phyloP scores from a whole-genome alignment of 1,284 basidiomycete genomes.

The Irpex sp. region DNA sequence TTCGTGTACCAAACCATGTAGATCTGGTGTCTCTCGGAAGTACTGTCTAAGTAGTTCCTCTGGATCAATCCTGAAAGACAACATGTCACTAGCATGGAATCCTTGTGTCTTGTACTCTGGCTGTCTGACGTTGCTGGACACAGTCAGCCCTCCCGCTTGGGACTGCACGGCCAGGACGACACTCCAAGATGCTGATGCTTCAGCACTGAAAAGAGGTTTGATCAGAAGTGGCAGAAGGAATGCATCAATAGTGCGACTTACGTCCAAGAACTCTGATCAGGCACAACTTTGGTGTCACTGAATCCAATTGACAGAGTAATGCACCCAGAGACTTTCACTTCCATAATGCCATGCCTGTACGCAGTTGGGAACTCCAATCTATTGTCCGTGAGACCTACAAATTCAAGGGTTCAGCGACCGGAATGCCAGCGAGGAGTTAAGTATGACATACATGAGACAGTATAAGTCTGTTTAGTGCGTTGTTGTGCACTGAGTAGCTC shows the following conservation, averaged over 20 bases:
- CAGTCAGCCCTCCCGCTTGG: not conserved
- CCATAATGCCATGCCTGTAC: slow-evolving; percentile 15
- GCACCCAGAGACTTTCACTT: slow-evolving; percentile 20
- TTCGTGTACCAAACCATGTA: slow-evolving; percentile 21
- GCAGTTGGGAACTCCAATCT: slow-evolving; percentile 18
- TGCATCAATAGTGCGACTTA: not conserved
- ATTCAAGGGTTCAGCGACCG: not conserved
- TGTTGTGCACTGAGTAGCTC: slow-evolving; percentile 1
- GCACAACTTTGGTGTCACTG: not conserved
- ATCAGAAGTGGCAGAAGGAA: not conserved
- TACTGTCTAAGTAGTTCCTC: slow-evolving; percentile 17
- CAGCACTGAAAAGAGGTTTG: not conserved
- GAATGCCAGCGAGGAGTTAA: not conserved
- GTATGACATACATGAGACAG: slow-evolving; percentile 13
- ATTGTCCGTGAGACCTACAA: slow-evolving; percentile 22
- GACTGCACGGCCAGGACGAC: not conserved
- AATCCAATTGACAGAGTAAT: slow-evolving; percentile 11
- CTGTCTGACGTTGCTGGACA: not conserved
- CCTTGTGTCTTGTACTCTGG: not conserved
- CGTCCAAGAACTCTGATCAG: slow-evolving; percentile 1
- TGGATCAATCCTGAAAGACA: slow-evolving; percentile 9
- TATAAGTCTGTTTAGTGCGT: slow-evolving; percentile 4
- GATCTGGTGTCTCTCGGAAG: slow-evolving; percentile 22
- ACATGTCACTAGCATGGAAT: not conserved
- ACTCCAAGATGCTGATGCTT: not conserved